phyloP scores from a whole-genome alignment of 768 basidiomycete genomes.

The Lactifluus hygrophoroides region DNA sequence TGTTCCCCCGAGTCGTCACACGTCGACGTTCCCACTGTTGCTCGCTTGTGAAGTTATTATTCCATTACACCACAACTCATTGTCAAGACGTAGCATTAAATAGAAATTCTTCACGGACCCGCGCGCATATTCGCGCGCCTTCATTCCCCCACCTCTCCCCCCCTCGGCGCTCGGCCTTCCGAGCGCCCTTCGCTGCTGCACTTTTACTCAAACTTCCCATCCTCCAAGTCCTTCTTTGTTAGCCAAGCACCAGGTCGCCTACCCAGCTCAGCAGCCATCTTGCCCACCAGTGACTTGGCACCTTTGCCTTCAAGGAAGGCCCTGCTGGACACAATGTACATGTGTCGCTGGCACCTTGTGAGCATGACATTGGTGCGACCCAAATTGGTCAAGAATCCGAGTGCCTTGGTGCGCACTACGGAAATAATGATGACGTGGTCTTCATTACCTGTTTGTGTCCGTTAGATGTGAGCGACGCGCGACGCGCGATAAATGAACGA shows the following conservation, averaged over 20 bases:
- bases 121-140: background rate
- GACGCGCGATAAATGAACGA: constrained; percentile 1
- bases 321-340: constrained; percentile 63
- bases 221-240: constrained; percentile 29
- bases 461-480: background rate
- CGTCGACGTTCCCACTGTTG: constrained; percentile 1
- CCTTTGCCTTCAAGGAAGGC: constrained; percentile 52
- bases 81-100: background rate
- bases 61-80: constrained; percentile 2
- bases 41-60: constrained; percentile 9
- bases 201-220: constrained; percentile 27
- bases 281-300: constrained; percentile 37
- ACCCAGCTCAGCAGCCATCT: constrained; percentile 29
- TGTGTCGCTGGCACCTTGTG: constrained; percentile 66
- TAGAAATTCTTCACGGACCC: background rate
- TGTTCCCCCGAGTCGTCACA: constrained; percentile 14
- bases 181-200: background rate
- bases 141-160: background rate
- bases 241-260: constrained; percentile 30
- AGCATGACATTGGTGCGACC: constrained; percentile 85
- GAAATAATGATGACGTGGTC: constrained; percentile 71
- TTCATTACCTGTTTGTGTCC: constrained; percentile 57
- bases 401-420: constrained; percentile 48
- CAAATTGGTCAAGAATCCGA: constrained; percentile 60
- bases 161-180: background rate